Percentiles rank a stretch among this genome's conserved stretches.
phyloP scores from a whole-genome alignment of 108 stramenopile genomes.

The Cylindrotheca fusiformis region DNA sequence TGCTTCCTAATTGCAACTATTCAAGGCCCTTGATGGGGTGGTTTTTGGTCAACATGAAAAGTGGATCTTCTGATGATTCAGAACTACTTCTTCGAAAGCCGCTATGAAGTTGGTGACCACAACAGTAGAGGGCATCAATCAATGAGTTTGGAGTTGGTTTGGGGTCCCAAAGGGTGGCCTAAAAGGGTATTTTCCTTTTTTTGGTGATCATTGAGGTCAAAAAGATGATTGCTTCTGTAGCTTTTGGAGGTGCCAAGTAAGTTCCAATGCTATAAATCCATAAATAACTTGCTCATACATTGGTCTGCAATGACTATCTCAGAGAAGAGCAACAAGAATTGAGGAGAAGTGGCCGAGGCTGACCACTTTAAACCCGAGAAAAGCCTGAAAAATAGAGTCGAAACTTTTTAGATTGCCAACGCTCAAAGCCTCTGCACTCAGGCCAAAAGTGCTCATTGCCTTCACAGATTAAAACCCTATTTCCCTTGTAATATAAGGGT shows the following conservation, averaged over 20 bases:
- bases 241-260: neutral
- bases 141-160: slow-evolving; percentile 18
- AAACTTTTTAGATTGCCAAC: neutral
- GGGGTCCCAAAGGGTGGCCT: slow-evolving; percentile 20
- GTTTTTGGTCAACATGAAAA: slow-evolving; percentile 15
- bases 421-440: neutral
- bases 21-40: slow-evolving; percentile 1
- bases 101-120: slow-evolving; percentile 18
- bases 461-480: neutral
- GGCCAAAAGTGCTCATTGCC: neutral
- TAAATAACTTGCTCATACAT: neutral
- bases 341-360: neutral
- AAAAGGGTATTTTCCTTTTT: slow-evolving; percentile 18
- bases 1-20: slow-evolving; percentile 16
- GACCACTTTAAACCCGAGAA: neutral
- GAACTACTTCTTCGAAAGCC: slow-evolving; percentile 10
- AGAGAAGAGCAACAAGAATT: neutral
- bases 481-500: neutral
- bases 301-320: neutral
- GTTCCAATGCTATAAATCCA: neutral
- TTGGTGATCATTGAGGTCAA: slow-evolving; percentile 29
- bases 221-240: neutral
- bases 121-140: slow-evolving; percentile 4
- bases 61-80: slow-evolving; percentile 2
- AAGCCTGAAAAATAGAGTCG: no score